Evolutionary conservation across 345 rosid genomes (phyloP).

Genomic region (Erodium maritimum): DNA sequence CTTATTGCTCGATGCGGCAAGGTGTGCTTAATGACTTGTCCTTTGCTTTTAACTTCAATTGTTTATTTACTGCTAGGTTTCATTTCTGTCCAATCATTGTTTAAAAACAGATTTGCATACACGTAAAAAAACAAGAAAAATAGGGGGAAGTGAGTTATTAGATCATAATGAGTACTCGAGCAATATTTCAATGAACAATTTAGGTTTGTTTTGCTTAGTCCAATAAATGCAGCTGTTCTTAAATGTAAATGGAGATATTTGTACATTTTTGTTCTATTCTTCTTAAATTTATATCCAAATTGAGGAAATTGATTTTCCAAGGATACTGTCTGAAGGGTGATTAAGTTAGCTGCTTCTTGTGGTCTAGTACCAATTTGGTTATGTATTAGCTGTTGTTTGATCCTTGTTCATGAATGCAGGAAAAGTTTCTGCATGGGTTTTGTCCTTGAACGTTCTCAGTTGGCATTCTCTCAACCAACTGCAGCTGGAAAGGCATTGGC

Average conservation of each 20-base stretch:
- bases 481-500: slow-evolving; percentile 63
- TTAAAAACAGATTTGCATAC: neutral
- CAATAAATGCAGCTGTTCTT: neutral
- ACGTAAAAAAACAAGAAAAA: neutral
- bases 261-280: neutral
- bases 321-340: neutral
- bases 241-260: neutral
- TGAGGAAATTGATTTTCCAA: neutral
- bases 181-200: too few species aligned
- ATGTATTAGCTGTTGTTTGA: neutral
- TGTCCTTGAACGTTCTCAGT: slow-evolving; percentile 32
- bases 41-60: neutral
- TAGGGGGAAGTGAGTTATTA: neutral
- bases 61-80: too few species aligned
- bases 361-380: neutral
- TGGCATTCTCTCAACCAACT: slow-evolving; percentile 78
- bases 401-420: slow-evolving; percentile 23
- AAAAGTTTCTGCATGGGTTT: slow-evolving; percentile 40
- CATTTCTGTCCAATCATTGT: neutral
- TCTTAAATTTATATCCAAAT: neutral
- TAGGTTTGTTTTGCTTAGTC: neutral
- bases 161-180: neutral
- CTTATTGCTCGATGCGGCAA: slow-evolving; percentile 55
- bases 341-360: neutral
- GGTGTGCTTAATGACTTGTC: slow-evolving; percentile 26